A percentile compares a stretch with the other conserved stretches of the same genome.
These are phyloP conservation scores for Pseudodiploospora longispora DNA, from an alignment of 2,329 filamentous ascomycete genomes.

Conservation along the genomic window DNA sequence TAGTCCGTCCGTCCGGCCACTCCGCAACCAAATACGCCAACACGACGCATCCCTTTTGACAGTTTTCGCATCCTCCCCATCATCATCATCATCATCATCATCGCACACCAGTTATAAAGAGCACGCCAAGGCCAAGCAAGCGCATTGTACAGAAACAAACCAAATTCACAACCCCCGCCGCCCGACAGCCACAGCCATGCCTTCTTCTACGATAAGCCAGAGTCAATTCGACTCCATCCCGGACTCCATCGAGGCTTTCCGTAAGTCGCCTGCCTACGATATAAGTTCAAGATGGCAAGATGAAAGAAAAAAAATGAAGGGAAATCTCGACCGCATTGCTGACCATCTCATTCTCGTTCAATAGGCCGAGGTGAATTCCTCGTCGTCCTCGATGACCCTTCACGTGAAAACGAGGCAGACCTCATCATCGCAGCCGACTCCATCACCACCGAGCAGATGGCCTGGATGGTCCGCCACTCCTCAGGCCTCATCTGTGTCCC, in stretches of 20 bases:
- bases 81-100: neutral
- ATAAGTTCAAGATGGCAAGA: no score
- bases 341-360: neutral
- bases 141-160: no score
- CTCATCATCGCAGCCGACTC: conserved; percentile 86
- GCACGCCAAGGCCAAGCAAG: neutral
- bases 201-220: conserved; percentile 39
- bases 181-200: conserved; percentile 35
- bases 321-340: neutral
- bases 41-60: no score
- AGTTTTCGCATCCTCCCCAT: no score
- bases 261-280: conserved; percentile 32
- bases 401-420: conserved; percentile 96
- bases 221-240: conserved; percentile 58
- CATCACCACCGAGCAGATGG: conserved; percentile 83
- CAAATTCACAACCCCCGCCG: neutral
- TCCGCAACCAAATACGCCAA: no score
- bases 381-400: conserved; percentile 85
- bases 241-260: conserved; percentile 55
- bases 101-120: neutral
- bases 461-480: conserved; percentile 88
- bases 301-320: no score
- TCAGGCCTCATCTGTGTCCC: conserved; percentile 90
- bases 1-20: no score
- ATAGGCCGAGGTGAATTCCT: conserved; percentile 80